Evolutionary conservation across 208 protist species (phyloP).

Genomic region (Blastocrithidia nonstop): DNA sequence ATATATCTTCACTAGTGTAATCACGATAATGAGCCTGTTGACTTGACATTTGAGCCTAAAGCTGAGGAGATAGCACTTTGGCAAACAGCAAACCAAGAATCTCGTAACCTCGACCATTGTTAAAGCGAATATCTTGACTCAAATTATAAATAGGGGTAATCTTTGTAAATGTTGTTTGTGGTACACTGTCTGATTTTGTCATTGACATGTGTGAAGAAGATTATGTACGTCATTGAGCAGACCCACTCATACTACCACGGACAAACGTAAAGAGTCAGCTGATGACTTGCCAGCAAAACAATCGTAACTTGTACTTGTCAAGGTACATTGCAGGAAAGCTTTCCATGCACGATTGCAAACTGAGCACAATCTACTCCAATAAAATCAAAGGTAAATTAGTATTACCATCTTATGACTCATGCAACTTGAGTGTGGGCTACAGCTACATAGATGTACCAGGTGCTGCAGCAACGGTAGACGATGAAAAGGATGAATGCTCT

Average conservation of each 20-base stretch:
- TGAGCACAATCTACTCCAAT: slow-evolving; percentile 62
- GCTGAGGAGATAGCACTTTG: slow-evolving; percentile 54
- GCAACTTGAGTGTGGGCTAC: not conserved
- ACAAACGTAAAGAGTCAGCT: slow-evolving; percentile 43
- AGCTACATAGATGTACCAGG: no score
- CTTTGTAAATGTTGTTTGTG: no score
- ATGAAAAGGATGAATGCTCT: no score
- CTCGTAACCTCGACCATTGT: slow-evolving; percentile 78
- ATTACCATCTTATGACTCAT: slow-evolving; percentile 58
- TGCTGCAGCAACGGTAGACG: no score
- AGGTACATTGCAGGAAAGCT: slow-evolving; percentile 14
- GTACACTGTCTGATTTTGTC: no score
- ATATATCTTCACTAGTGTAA: not conserved
- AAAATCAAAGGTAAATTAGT: slow-evolving; percentile 80
- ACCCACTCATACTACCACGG: slow-evolving; percentile 12
- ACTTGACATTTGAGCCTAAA: slow-evolving; percentile 11
- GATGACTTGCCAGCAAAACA: slow-evolving; percentile 44
- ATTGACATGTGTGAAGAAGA: no score
- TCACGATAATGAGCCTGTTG: not conserved
- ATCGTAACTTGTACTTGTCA: slow-evolving; percentile 34
- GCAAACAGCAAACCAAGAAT: slow-evolving; percentile 72
- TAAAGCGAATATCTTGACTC: slow-evolving; percentile 66
- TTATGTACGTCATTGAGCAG: no score
- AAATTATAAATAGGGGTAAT: slow-evolving; percentile 35
- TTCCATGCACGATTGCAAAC: slow-evolving; percentile 42